These are phyloP conservation scores for Hemisphaericaspora xylofermentans DNA, from an alignment of 1,139 yeast genomes.

Conservation along the genomic window DNA sequence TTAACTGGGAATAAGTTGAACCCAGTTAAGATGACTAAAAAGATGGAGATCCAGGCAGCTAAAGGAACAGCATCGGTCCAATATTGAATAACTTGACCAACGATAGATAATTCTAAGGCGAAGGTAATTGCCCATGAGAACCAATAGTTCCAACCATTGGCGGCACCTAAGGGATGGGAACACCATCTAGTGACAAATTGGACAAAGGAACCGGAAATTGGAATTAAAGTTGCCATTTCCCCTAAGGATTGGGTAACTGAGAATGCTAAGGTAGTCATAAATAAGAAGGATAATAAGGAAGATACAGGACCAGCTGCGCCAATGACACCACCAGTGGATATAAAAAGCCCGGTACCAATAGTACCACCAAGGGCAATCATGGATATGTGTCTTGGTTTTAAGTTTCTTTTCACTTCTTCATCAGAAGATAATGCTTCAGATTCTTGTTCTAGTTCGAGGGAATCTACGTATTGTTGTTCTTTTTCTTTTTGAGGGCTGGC, in stretches of 20 bases:
- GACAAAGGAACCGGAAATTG: slow-evolving; percentile 64
- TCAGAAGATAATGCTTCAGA: slow-evolving; percentile 8
- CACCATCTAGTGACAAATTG: slow-evolving; percentile 59
- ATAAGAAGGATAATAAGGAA: slow-evolving; percentile 60
- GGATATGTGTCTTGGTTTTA: slow-evolving; percentile 65
- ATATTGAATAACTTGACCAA: slow-evolving; percentile 70
- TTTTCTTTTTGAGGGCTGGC: slow-evolving; percentile 10
- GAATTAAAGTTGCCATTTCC: slow-evolving; percentile 74
- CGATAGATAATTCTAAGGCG: slow-evolving; percentile 78
- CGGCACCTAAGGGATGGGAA: slow-evolving; percentile 72
- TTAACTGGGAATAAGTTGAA: slow-evolving; percentile 44
- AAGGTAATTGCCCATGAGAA: slow-evolving; percentile 84
- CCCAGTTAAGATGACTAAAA: slow-evolving; percentile 41
- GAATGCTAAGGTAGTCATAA: slow-evolving; percentile 66
- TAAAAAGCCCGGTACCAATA: slow-evolving; percentile 66
- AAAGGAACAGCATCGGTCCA: slow-evolving; percentile 76
- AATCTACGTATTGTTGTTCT: slow-evolving; percentile 8
- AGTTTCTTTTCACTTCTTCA: slow-evolving; percentile 35
- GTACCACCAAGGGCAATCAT: slow-evolving; percentile 66
- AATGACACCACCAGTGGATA: slow-evolving; percentile 56
- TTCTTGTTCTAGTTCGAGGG: slow-evolving; percentile 9
- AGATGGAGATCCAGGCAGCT: slow-evolving; percentile 76
- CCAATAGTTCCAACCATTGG: slow-evolving; percentile 85
- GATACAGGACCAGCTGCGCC: slow-evolving; percentile 71
- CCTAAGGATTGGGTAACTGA: slow-evolving; percentile 70